These are phyloP conservation scores for Hypomyces rosellus DNA, from an alignment of 2,329 filamentous ascomycete genomes.

Conservation along the genomic window DNA sequence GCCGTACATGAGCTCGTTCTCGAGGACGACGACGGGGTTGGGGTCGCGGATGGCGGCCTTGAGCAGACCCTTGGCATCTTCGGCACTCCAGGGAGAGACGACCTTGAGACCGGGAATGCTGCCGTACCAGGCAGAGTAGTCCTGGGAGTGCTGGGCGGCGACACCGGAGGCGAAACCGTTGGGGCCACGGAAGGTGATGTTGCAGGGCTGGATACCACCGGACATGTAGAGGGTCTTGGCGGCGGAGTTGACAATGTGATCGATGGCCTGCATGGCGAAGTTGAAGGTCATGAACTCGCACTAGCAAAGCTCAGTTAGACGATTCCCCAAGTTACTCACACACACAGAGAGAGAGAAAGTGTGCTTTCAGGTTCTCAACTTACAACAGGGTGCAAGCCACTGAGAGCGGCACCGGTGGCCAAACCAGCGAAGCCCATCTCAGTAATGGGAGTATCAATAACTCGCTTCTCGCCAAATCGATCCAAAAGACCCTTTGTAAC, in stretches of 20 bases:
- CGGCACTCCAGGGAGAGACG: slow-evolving; percentile 89
- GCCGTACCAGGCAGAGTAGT: slow-evolving; percentile 98
- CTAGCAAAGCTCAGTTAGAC: slow-evolving; percentile 35
- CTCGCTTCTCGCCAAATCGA: slow-evolving; percentile 92
- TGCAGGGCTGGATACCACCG: slow-evolving; percentile 97
- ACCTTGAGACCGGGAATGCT: slow-evolving; percentile 97
- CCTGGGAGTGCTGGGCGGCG: slow-evolving; percentile 95
- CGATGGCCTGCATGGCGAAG: slow-evolving; percentile 99
- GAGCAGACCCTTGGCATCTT: slow-evolving; percentile 95
- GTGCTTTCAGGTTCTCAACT: slow-evolving; percentile 33
- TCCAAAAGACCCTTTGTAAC: slow-evolving; percentile 97
- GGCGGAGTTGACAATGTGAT: slow-evolving; percentile 98
- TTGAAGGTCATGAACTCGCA: slow-evolving; percentile 99
- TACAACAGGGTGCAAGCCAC: slow-evolving; percentile 89
- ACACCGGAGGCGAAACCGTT: slow-evolving; percentile 97
- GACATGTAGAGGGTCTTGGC: slow-evolving; percentile 99
- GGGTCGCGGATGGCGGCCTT: slow-evolving; percentile 98
- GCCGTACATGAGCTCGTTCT: slow-evolving; percentile 90
- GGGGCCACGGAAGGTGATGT: slow-evolving; percentile 98
- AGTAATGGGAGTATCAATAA: slow-evolving; percentile 98
- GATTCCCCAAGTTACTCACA: neutral
- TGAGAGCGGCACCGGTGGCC: slow-evolving; percentile 88
- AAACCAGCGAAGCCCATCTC: slow-evolving; percentile 94
- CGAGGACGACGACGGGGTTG: slow-evolving; percentile 88
- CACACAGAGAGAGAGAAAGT: neutral